A percentile compares a stretch with the other conserved stretches of the same genome.
These are phyloP conservation scores for Phytophthora sp. DNA, from an alignment of 352 stramenopile genomes.

Conservation along the genomic window DNA sequence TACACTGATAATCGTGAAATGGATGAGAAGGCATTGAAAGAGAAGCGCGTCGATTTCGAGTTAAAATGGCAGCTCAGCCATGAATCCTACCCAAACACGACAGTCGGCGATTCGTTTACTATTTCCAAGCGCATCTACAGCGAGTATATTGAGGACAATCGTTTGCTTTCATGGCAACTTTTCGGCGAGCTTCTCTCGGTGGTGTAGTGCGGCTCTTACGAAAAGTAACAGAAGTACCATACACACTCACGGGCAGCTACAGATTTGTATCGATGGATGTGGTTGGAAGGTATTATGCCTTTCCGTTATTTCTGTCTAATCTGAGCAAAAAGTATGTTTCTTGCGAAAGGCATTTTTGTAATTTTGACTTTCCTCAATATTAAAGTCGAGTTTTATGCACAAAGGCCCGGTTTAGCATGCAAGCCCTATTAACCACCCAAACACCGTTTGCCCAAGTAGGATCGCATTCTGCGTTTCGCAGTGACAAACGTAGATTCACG, in stretches of 20 bases:
- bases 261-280: too few species aligned
- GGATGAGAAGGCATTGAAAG: slow-evolving; percentile 47
- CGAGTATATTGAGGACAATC: slow-evolving; percentile 47
- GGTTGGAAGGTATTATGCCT: too few species aligned
- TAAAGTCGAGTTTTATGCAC: too few species aligned
- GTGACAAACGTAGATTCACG: too few species aligned
- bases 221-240: neutral
- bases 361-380: too few species aligned
- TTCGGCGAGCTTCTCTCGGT: slow-evolving; percentile 10
- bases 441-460: too few species aligned
- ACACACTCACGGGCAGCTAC: neutral
- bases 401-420: too few species aligned
- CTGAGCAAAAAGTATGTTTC: too few species aligned
- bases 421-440: too few species aligned
- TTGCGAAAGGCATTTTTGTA: too few species aligned
- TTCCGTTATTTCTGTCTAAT: too few species aligned
- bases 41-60: slow-evolving; percentile 61
- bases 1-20: slow-evolving; percentile 66
- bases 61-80: slow-evolving; percentile 71
- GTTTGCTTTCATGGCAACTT: slow-evolving; percentile 23
- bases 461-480: too few species aligned
- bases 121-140: slow-evolving; percentile 61
- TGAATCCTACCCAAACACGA: slow-evolving; percentile 52
- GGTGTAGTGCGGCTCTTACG: slow-evolving; percentile 4
- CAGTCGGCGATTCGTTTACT: slow-evolving; percentile 50